Conservation (phyloP, 306 rosid species). For the Cucumis melo region DNA sequence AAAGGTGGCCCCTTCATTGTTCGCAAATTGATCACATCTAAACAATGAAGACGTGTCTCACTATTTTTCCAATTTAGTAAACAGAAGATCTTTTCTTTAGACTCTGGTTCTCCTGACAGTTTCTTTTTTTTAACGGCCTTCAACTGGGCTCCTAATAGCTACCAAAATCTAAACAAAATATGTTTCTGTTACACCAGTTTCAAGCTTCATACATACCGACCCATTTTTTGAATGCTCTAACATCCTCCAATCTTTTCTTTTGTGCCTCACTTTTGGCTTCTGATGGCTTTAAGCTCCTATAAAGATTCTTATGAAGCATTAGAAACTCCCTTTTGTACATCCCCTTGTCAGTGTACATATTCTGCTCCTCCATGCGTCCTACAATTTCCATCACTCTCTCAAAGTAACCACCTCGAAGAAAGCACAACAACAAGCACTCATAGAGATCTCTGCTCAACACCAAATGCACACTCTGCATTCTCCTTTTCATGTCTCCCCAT, state of each 20-base stretch:
- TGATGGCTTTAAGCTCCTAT: slow-evolving; percentile 48
- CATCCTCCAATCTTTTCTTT: slow-evolving; percentile 49
- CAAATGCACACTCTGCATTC: slow-evolving; percentile 24
- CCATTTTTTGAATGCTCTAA: slow-evolving; percentile 62
- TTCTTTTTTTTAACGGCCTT: background rate
- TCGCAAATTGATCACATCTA: no score
- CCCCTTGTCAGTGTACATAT: slow-evolving; percentile 51
- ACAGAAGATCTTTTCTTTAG: no score
- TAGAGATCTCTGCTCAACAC: slow-evolving; percentile 40
- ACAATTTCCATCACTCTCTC: slow-evolving; percentile 86
- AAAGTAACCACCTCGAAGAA: slow-evolving; percentile 76
- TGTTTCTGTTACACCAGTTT: background rate
- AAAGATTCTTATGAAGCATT: slow-evolving; percentile 65
- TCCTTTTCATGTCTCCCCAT: slow-evolving; percentile 92
- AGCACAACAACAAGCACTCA: slow-evolving; percentile 53
- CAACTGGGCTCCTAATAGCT: background rate
- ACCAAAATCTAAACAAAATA: background rate
- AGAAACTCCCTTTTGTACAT: slow-evolving; percentile 64
- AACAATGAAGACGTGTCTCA: no score
- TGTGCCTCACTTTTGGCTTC: slow-evolving; percentile 69
- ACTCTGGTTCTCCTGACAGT: no score
- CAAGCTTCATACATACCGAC: slow-evolving; percentile 17
- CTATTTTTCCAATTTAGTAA: no score
- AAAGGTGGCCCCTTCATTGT: no score
- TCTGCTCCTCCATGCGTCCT: slow-evolving; percentile 40